These are phyloP conservation scores for Phialocephala sp. DNA, from an alignment of 2,329 filamentous ascomycete species.

Conservation along the genomic window DNA sequence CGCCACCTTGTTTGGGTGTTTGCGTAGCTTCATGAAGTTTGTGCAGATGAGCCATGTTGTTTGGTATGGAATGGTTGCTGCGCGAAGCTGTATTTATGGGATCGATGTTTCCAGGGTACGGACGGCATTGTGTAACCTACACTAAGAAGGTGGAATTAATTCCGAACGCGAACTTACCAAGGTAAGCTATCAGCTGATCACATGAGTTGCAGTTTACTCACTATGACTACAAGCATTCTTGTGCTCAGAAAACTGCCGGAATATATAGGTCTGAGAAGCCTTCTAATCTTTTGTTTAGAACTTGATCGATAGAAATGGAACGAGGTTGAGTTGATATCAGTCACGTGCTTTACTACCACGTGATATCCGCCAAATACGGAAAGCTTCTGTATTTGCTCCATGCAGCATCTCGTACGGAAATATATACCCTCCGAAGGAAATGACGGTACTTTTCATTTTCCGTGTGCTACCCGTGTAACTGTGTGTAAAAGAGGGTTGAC, in stretches of 20 bases:
- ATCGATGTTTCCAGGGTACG: too few relatives aligned
- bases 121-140: background rate
- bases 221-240: too few relatives aligned
- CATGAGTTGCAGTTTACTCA: too few relatives aligned
- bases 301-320: too few relatives aligned
- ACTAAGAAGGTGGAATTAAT: background rate
- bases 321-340: background rate
- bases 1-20: background rate
- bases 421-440: background rate
- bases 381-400: background rate
- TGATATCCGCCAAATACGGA: background rate
- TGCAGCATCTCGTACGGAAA: background rate
- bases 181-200: background rate
- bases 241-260: too few relatives aligned
- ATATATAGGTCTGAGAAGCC: too few relatives aligned
- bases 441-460: background rate
- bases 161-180: background rate
- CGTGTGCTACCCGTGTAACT: background rate
- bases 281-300: too few relatives aligned
- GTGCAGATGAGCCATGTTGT: background rate
- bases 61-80: background rate
- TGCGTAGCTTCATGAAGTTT: background rate
- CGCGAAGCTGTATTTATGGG: background rate
- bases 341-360: background rate
- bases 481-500: background rate